phyloP scores from a whole-genome alignment of 305 asterid species.

The Andrographis paniculata region DNA sequence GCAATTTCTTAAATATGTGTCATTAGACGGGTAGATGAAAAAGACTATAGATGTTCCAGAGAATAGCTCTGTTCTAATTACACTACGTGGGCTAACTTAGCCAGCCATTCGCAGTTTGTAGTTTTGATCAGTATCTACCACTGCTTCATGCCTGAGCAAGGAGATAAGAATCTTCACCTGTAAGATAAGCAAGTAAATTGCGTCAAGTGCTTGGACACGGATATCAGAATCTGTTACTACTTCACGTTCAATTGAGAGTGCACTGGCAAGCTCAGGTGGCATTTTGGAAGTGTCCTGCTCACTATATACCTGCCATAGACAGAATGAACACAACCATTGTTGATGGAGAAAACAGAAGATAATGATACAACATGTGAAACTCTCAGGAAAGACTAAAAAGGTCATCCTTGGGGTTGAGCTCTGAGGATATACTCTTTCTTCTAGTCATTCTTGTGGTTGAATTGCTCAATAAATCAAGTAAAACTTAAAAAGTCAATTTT shows the following conservation, averaged over 20 bases:
- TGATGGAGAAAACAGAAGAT: conserved; percentile 3
- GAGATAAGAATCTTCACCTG: conserved; percentile 58
- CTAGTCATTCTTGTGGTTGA: neutral
- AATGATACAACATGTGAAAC: neutral
- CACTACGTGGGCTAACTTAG: too few relatives aligned
- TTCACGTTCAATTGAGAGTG: conserved; percentile 91
- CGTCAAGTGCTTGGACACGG: conserved; percentile 69
- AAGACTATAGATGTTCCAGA: neutral
- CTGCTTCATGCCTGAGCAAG: too few relatives aligned
- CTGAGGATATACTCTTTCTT: too few relatives aligned
- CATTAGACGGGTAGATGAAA: neutral
- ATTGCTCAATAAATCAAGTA: too few relatives aligned
- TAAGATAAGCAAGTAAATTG: conserved; percentile 68
- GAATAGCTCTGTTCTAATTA: too few relatives aligned
- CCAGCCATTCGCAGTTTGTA: too few relatives aligned
- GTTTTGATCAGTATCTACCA: too few relatives aligned
- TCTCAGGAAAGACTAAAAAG: neutral
- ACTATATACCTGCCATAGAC: conserved; percentile 41
- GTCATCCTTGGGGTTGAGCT: too few relatives aligned
- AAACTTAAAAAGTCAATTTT: too few relatives aligned
- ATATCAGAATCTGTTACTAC: conserved; percentile 67
- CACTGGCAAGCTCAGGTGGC: conserved; percentile 94
- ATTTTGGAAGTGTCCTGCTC: conserved; percentile 75
- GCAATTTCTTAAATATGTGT: neutral
- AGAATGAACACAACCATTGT: neutral